These are phyloP conservation scores for Colletotrichum paranaense DNA, from an alignment of 2,329 filamentous ascomycete genomes.

Conservation along the genomic window DNA sequence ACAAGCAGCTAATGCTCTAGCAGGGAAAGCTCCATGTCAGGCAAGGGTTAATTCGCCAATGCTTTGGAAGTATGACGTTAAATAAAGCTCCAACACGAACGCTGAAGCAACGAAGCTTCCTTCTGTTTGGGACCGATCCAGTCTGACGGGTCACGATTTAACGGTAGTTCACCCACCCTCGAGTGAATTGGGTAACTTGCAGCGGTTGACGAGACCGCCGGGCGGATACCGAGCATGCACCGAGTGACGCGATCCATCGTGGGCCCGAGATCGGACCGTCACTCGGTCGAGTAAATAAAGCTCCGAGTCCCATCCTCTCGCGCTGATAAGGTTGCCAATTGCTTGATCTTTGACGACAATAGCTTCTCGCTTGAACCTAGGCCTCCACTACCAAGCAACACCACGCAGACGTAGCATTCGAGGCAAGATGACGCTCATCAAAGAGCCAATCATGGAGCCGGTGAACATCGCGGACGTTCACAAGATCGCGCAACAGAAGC, in stretches of 20 bases:
- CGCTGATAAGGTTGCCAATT: not conserved
- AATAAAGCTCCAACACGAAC: not conserved
- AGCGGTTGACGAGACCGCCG: not conserved
- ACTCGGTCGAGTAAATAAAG: not conserved
- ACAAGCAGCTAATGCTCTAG: not conserved
- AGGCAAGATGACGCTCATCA: constrained; percentile 4
- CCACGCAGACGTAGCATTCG: not conserved
- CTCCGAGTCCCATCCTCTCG: not conserved
- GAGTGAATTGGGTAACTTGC: not conserved
- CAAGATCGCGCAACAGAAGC: constrained; percentile 24
- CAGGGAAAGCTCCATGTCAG: not conserved
- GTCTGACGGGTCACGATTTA: not conserved
- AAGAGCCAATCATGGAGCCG: not conserved
- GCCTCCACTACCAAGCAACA: not conserved
- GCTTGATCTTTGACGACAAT: not conserved
- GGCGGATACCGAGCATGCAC: constrained; percentile 3
- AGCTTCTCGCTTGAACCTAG: not conserved
- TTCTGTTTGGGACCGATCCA: not conserved
- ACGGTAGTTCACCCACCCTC: not conserved
- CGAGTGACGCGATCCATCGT: not conserved
- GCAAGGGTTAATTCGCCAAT: not conserved
- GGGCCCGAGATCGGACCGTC: constrained; percentile 6
- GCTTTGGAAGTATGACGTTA: not conserved
- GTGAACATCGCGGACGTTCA: constrained; percentile 34
- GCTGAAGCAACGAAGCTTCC: not conserved